Evolutionary conservation across 2,329 filamentous ascomycete genomes (phyloP).

Genomic region (Colletotrichum melonis): DNA sequence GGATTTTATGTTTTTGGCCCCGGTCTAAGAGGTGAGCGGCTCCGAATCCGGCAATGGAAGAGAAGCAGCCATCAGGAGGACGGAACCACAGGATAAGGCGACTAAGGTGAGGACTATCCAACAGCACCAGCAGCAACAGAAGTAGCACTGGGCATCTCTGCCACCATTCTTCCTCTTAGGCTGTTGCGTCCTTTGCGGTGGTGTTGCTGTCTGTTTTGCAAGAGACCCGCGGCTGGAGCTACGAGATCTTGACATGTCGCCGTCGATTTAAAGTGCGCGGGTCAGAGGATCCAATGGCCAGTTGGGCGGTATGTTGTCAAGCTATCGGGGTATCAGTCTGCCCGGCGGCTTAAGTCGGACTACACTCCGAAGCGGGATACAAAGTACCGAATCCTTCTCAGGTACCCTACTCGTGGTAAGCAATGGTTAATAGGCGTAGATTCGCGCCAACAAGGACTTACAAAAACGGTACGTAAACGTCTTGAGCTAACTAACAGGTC

Average conservation of each 20-base stretch:
- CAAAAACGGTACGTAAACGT: neutral
- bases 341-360: neutral
- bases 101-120: neutral
- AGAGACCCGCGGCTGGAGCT: neutral
- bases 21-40: neutral
- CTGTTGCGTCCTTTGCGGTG: neutral
- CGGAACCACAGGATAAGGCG: neutral
- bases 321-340: neutral
- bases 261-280: neutral
- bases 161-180: neutral
- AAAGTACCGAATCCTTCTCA: neutral
- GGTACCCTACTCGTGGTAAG: neutral
- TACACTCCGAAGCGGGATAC: neutral
- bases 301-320: neutral
- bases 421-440: neutral
- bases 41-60: neutral
- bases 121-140: constrained; percentile 17
- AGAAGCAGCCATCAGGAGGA: neutral
- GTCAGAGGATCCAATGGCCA: too few species aligned
- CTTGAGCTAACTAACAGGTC: neutral
- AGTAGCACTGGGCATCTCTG: neutral
- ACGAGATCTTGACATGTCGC: neutral
- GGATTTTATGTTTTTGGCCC: too few species aligned
- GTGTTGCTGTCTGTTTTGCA: neutral
- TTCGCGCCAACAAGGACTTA: neutral